Evolutionary conservation across 352 stramenopile species (phyloP), one percentile per base, ranked within the genome.

Genomic region (Plasmopara halstedii): DNA sequence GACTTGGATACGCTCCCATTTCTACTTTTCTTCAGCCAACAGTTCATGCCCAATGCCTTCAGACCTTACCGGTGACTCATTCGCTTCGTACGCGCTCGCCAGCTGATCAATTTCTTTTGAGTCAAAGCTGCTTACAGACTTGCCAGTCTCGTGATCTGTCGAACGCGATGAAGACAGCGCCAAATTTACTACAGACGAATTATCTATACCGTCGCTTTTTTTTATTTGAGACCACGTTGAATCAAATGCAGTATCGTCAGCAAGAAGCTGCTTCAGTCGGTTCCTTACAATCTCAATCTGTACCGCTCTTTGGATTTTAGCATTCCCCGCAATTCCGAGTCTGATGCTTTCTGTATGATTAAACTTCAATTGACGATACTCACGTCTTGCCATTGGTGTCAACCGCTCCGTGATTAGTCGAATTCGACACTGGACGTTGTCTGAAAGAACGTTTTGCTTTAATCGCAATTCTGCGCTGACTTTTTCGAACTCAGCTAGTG

Each of bases 1-100:
- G n/a, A n/a, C n/a, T n/a, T n/a, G n/a, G n/a, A n/a, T n/a, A n/a
- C n/a, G n/a, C n/a, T n/a, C n/a, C n/a, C n/a, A n/a, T n/a, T n/a
- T n/a, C n/a, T n/a, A n/a, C n/a, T 4, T 31, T 15, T 58, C 37
- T 9, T 5, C 17, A 50, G 18, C 6, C 34, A 23, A 21, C 25
- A 21, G 10, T 22, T 22, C 20, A 6, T 17, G 8, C 13, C 53
- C 34, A 4, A 33, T 17, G 14, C 18, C 49, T 17, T 17, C 13
- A 2, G 42, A 19, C 21, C 51, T 46, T 4, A 53, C 33, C 6
- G 50, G 52, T 3, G 42, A 60, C 0, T 50, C 31, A 14, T 25
- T 35, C 50, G 68, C 56, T 35, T 88, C 76, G 46, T 88, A 88
- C 13, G 70, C 76, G 42, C 85, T 66, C 7, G 76, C 76, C 7